phyloP scores from a whole-genome alignment of 495 filamentous ascomycete species.

The Talaromyces wortmannii region DNA sequence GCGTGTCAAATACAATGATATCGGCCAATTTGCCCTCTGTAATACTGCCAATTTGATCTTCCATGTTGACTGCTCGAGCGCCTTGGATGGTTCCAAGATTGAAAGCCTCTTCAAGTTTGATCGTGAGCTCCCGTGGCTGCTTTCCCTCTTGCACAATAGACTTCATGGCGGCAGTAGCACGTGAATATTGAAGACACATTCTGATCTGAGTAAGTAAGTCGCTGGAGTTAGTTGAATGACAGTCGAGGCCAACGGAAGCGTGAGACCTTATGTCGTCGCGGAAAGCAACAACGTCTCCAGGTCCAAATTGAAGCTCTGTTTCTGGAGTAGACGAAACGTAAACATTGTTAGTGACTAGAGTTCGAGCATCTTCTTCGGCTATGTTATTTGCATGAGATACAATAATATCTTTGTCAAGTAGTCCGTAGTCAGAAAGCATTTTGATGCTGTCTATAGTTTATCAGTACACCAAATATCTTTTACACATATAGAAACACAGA shows the following conservation, averaged over 20 bases:
- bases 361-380: conserved; percentile 9
- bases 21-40: conserved; percentile 28
- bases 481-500: not conserved
- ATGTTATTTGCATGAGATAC: conserved; percentile 16
- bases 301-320: conserved; percentile 20
- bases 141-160: conserved; percentile 11
- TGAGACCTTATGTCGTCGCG: conserved; percentile 1
- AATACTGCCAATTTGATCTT: conserved; percentile 24
- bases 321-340: conserved; percentile 18
- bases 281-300: conserved; percentile 9
- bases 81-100: conserved; percentile 32
- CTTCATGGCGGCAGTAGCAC: conserved; percentile 14
- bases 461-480: not conserved
- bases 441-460: conserved; percentile 1
- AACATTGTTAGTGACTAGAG: conserved; percentile 8
- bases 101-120: conserved; percentile 30
- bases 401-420: conserved; percentile 17
- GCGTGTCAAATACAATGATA: conserved; percentile 23
- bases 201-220: conserved; percentile 26
- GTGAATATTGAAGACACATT: conserved; percentile 18
- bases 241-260: conserved; percentile 31
- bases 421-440: conserved; percentile 7
- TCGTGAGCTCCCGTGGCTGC: conserved; percentile 13
- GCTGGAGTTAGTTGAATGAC: conserved; percentile 23
- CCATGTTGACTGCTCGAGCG: conserved; percentile 24